Evolutionary conservation across 768 basidiomycete genomes (phyloP).

Genomic region (Suillus subluteus): DNA sequence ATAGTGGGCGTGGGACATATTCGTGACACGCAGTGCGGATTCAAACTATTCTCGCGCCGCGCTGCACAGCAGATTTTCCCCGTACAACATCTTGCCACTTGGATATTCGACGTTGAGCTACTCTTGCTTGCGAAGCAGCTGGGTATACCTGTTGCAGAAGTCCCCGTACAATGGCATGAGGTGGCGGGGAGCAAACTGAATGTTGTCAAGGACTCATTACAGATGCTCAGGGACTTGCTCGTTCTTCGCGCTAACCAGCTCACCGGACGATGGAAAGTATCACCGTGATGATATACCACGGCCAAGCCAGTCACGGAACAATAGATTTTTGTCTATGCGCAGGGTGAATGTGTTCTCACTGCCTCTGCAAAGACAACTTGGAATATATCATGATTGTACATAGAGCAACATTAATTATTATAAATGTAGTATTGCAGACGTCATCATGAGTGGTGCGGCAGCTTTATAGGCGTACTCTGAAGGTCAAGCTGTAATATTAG

Average conservation of each 20-base stretch:
- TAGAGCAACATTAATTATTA: background rate
- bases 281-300: slow-evolving; percentile 27
- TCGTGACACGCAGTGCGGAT: slow-evolving; percentile 95
- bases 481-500: background rate
- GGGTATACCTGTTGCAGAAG: slow-evolving; percentile 79
- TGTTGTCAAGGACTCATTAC: slow-evolving; percentile 80
- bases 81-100: slow-evolving; percentile 81
- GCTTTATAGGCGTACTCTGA: background rate
- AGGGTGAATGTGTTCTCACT: background rate
- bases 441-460: background rate
- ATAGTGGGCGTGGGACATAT: slow-evolving; percentile 90
- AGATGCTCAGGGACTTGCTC: slow-evolving; percentile 88
- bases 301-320: background rate
- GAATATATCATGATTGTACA: background rate
- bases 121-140: slow-evolving; percentile 82
- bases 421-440: background rate
- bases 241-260: slow-evolving; percentile 83
- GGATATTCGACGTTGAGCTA: slow-evolving; percentile 98
- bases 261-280: slow-evolving; percentile 72
- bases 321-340: background rate
- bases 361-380: background rate
- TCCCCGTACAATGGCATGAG: slow-evolving; percentile 92
- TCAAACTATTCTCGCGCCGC: slow-evolving; percentile 89
- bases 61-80: slow-evolving; percentile 87
- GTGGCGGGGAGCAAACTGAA: slow-evolving; percentile 91